These are phyloP conservation scores for Paramecium sonneborni DNA, from an alignment of 73 alveolate species.

Conservation along the genomic window DNA sequence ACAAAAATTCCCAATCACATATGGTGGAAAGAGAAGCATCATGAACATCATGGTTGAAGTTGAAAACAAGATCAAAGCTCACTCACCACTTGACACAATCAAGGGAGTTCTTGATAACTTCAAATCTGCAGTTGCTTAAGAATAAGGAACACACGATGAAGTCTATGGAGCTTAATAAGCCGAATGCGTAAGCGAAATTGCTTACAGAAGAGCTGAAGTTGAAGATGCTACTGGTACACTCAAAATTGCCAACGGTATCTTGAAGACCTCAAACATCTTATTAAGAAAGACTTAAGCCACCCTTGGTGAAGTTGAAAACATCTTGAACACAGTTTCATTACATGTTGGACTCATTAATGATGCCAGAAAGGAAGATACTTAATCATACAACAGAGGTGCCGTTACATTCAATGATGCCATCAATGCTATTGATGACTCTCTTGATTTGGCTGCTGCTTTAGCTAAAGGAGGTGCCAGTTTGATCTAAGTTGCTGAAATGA, in stretches of 20 bases:
- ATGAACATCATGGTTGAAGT: conserved; percentile 58
- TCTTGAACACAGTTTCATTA: conserved; percentile 9
- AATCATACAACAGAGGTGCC: conserved; percentile 56
- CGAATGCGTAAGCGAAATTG: conserved; percentile 47
- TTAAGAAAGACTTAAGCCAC: conserved; percentile 44
- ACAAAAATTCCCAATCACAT: conserved; percentile 32
- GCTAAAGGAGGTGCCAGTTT: conserved; percentile 24
- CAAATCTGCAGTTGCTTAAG: conserved; percentile 47
- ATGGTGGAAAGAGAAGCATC: conserved; percentile 49
- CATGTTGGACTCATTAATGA: conserved; percentile 46
- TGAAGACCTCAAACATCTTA: conserved; percentile 53
- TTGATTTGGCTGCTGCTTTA: conserved; percentile 37
- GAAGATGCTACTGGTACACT: conserved; percentile 32
- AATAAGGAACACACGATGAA: conserved; percentile 53
- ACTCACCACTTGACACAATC: conserved; percentile 51
- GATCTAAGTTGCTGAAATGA: conserved; percentile 35
- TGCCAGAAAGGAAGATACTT: conserved; percentile 45
- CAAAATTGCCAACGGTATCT: conserved; percentile 55
- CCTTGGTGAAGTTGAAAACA: conserved; percentile 35
- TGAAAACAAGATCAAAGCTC: conserved; percentile 40
- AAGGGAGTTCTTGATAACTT: conserved; percentile 44
- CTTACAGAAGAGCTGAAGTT: conserved; percentile 56
- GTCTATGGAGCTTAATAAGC: conserved; percentile 36
- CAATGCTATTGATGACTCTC: conserved; percentile 57
- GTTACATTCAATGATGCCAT: conserved; percentile 59